phyloP scores from a whole-genome alignment of 192 early-diverging fungal genomes.

The Rhizophlyctis rosea region DNA sequence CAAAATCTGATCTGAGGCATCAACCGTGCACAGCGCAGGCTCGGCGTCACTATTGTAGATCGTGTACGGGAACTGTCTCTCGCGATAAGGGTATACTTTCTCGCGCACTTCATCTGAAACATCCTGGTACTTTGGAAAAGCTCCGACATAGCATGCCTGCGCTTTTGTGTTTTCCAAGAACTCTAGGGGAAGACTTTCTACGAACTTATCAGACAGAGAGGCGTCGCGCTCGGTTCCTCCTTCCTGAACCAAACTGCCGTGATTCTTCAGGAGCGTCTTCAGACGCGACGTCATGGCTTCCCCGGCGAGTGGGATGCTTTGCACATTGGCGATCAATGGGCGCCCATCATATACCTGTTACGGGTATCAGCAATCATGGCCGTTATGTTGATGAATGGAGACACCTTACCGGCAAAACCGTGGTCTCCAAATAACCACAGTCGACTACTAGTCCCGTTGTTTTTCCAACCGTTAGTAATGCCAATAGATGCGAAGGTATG shows the following conservation, averaged over 20 bases:
- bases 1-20: slow-evolving; percentile 3
- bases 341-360: slow-evolving; percentile 65
- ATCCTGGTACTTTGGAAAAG: slow-evolving; percentile 42
- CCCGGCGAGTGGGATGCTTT: slow-evolving; percentile 65
- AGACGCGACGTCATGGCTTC: slow-evolving; percentile 57
- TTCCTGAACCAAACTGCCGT: slow-evolving; percentile 46
- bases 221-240: slow-evolving; percentile 6
- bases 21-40: background rate
- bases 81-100: slow-evolving; percentile 29
- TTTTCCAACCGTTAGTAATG: slow-evolving; percentile 71
- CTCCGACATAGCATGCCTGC: slow-evolving; percentile 59
- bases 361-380: too few species aligned
- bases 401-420: slow-evolving; percentile 69
- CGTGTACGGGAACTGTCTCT: slow-evolving; percentile 16
- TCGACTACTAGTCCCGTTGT: slow-evolving; percentile 84
- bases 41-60: slow-evolving; percentile 7
- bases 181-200: slow-evolving; percentile 40
- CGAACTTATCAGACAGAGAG: slow-evolving; percentile 40
- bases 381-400: too few species aligned
- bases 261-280: slow-evolving; percentile 56
- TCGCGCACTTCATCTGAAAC: slow-evolving; percentile 38
- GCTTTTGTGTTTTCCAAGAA: slow-evolving; percentile 68
- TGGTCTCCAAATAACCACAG: slow-evolving; percentile 73
- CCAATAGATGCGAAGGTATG: slow-evolving; percentile 65
- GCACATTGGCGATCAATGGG: slow-evolving; percentile 61